Evolutionary conservation across 1,139 yeast genomes (phyloP).

Genomic region (Geotrichum phurueaensis): DNA sequence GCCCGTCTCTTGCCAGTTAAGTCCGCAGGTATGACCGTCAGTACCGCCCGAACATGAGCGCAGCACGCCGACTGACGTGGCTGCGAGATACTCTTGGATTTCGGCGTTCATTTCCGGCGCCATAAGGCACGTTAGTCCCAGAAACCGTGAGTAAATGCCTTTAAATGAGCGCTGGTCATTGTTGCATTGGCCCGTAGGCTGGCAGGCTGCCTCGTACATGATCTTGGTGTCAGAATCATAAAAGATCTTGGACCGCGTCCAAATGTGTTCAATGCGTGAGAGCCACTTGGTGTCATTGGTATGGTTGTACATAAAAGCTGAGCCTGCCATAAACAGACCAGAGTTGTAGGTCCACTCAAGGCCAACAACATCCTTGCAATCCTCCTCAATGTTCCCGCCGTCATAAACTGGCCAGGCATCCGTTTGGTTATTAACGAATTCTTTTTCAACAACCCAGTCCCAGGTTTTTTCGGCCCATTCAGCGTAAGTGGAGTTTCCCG

Average conservation of each 20-base stretch:
- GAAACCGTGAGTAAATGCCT: conserved; percentile 69
- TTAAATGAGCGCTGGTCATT: conserved; percentile 88
- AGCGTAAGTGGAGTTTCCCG: conserved; percentile 60
- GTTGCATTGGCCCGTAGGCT: conserved; percentile 55
- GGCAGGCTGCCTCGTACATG: conserved; percentile 81
- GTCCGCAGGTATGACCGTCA: conserved; percentile 88
- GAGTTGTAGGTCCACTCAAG: conserved; percentile 86
- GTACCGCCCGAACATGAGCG: conserved; percentile 76
- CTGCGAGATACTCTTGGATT: conserved; percentile 49
- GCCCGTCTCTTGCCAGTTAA: conserved; percentile 58
- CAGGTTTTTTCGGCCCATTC: conserved; percentile 79
- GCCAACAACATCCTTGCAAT: conserved; percentile 55
- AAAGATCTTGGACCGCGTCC: conserved; percentile 45
- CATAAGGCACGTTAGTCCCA: conserved; percentile 46
- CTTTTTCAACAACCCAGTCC: conserved; percentile 70
- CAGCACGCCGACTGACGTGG: conserved; percentile 77
- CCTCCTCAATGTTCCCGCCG: conserved; percentile 61
- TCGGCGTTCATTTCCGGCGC: conserved; percentile 8
- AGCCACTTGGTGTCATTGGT: conserved; percentile 68
- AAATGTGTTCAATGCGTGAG: conserved; percentile 39
- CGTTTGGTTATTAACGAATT: conserved; percentile 44
- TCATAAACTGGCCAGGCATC: conserved; percentile 54
- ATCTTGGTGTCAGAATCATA: conserved; percentile 52
- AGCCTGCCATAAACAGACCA: conserved; percentile 72
- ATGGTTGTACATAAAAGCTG: conserved; percentile 73